Percentiles rank a stretch among this genome's conserved stretches.
These are phyloP conservation scores for Auxenochlorella protothecoides DNA, from an alignment of 139 green algal genomes.

Conservation along the genomic window DNA sequence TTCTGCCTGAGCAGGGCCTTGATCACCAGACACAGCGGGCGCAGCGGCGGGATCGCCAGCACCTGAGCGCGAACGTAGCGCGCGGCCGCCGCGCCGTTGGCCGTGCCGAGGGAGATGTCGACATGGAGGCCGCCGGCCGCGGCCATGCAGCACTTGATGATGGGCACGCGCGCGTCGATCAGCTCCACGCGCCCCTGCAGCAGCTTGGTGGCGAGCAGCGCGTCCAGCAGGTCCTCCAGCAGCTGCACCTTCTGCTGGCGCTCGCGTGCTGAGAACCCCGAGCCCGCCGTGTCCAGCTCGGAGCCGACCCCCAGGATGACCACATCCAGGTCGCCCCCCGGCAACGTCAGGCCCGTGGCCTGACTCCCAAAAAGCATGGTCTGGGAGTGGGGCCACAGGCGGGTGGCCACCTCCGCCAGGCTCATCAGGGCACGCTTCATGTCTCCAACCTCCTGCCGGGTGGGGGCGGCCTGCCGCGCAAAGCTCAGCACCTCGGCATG, in stretches of 20 bases:
- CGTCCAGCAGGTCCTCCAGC: constrained; percentile 27
- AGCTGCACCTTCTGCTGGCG: constrained; percentile 11
- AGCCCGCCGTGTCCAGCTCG: constrained; percentile 18
- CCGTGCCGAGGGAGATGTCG: constrained; percentile 61
- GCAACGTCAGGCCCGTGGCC: constrained; percentile 51
- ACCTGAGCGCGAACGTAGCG: constrained; percentile 39
- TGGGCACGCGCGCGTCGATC: constrained; percentile 53
- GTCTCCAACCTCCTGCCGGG: constrained; percentile 4
- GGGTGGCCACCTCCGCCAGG: constrained; percentile 18
- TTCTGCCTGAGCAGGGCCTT: constrained; percentile 50
- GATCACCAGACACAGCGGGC: constrained; percentile 52
- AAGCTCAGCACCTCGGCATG: constrained; percentile 47
- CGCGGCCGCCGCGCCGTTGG: constrained; percentile 54
- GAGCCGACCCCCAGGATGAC: constrained; percentile 38
- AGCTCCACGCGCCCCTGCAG: constrained; percentile 15
- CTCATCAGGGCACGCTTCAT: constrained; percentile 8
- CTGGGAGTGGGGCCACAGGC: constrained; percentile 41
- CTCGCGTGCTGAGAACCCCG: constrained; percentile 19
- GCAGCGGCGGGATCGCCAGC: constrained; percentile 37
- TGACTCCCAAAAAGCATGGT: constrained; percentile 59
- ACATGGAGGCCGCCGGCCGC: constrained; percentile 17
- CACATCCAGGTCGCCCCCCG: constrained; percentile 66
- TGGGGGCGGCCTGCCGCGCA: constrained; percentile 25
- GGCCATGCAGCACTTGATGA: constrained; percentile 53
- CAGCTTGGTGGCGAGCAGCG: constrained; percentile 11